Evolutionary conservation across 345 rosid species (phyloP).

Genomic region (Aethionema arabicum): DNA sequence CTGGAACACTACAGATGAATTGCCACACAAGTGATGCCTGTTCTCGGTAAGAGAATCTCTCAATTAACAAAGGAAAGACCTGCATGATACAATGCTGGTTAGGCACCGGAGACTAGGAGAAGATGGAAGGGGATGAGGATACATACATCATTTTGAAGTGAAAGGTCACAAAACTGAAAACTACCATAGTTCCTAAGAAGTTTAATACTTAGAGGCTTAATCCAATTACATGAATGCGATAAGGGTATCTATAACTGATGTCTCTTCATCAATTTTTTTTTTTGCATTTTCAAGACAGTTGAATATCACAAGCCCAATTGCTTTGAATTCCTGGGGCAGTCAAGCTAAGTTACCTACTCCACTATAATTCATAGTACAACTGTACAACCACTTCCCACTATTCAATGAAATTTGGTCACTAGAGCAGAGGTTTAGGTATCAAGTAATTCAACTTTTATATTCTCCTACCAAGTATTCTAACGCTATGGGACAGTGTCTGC

Average conservation of each 20-base stretch:
- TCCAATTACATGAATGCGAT: constrained; percentile 2
- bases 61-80: constrained; percentile 78
- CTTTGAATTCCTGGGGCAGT: no score
- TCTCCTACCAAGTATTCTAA: no score
- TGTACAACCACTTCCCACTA: no score
- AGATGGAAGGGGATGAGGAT: background rate
- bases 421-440: no score
- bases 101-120: background rate
- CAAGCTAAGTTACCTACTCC: no score
- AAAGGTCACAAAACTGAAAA: constrained; percentile 9
- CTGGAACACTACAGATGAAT: constrained; percentile 86
- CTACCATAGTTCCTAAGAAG: background rate
- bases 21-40: constrained; percentile 87
- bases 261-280: background rate
- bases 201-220: background rate
- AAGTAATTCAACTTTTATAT: no score
- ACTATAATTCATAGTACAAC: no score
- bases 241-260: background rate
- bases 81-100: constrained; percentile 25
- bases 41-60: constrained; percentile 68
- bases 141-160: background rate
- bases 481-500: no score
- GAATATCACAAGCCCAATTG: background rate
- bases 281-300: no score
- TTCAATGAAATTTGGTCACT: no score